These are phyloP conservation scores for Tuber melanosporum DNA, from an alignment of 495 filamentous ascomycete genomes.

Conservation along the genomic window DNA sequence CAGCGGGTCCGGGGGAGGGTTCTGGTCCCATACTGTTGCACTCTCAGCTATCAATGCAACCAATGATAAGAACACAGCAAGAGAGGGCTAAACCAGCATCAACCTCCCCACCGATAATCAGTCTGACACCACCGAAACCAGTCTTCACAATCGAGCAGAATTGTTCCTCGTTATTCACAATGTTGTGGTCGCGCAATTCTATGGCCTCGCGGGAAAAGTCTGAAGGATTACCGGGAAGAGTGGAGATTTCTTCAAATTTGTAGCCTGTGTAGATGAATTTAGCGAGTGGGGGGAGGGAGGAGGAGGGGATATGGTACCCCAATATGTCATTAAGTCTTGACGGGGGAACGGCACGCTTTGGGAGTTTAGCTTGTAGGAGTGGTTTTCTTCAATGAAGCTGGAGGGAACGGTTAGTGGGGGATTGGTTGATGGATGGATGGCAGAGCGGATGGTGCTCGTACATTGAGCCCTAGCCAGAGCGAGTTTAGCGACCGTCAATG, in stretches of 20 bases:
- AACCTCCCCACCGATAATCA: conserved; percentile 90
- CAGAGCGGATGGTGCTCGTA: not conserved
- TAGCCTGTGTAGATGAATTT: conserved; percentile 57
- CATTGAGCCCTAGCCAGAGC: conserved; percentile 30
- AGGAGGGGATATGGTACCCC: conserved; percentile 48
- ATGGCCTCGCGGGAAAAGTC: conserved; percentile 65
- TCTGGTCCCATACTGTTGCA: conserved; percentile 26
- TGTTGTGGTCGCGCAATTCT: conserved; percentile 60
- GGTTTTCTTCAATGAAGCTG: conserved; percentile 92
- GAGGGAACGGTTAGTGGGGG: not conserved
- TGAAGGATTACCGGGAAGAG: conserved; percentile 66
- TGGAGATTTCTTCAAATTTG: conserved; percentile 85
- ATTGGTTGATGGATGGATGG: not conserved
- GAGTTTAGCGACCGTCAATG: not conserved
- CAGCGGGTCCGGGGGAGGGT: conserved; percentile 46
- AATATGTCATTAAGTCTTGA: conserved; percentile 54
- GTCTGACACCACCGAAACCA: conserved; percentile 61
- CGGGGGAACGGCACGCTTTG: conserved; percentile 45
- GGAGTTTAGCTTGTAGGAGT: conserved; percentile 55
- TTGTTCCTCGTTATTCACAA: conserved; percentile 81
- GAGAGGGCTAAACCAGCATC: conserved; percentile 62
- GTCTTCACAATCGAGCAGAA: conserved; percentile 91
- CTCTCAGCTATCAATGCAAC: conserved; percentile 6
- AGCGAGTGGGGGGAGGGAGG: not conserved
- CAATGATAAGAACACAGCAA: not conserved